Base-by-base conservation (phyloP, 345 rosid species). In the Balakata baccata region DNA sequence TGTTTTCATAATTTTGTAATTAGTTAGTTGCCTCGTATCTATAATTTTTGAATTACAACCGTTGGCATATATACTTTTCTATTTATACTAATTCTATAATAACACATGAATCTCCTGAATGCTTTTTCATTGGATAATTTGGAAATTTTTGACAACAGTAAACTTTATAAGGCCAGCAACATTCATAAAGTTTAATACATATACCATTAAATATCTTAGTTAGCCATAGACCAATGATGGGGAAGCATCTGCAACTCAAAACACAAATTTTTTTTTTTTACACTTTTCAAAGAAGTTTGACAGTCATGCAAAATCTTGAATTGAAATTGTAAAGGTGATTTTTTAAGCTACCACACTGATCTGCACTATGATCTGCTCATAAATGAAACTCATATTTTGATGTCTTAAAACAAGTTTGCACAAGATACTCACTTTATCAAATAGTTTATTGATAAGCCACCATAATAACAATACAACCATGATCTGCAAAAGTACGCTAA, bases 401-500 rank as follows among this genome's bases (percentile, higher is more conserved):
- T 69, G 64, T 71, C 71, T 63, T 22, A 17, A 38, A 64, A 73
- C 2, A 10, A 58, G 49, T 45, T 47, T 11, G 16, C 29, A 65
- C 37, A 23, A 43, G 73, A 37, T 59, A 82, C 94, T 97, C 89
- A 95, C 82, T 82, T n/a, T n/a, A n/a, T n/a, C n/a, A n/a, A n/a
- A n/a, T n/a, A n/a, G n/a, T n/a, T n/a, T n/a, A n/a, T n/a, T n/a
- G n/a, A n/a, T n/a, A n/a, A n/a, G n/a, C n/a, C n/a, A n/a, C n/a
- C n/a, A n/a, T n/a, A n/a, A n/a, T n/a, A n/a, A n/a, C n/a, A n/a
- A n/a, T n/a, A n/a, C n/a, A n/a, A n/a, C n/a, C n/a, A n/a, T n/a
- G n/a, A n/a, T 95, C 98, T 61, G 99, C 75, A n/a, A 69, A 91
- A 95, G 90, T 92, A 95, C 25, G 96, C 99, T 39, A 54, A 63